Conservation (phyloP, 164 flowering plant genomes). For the Berberis vulgaris region DNA sequence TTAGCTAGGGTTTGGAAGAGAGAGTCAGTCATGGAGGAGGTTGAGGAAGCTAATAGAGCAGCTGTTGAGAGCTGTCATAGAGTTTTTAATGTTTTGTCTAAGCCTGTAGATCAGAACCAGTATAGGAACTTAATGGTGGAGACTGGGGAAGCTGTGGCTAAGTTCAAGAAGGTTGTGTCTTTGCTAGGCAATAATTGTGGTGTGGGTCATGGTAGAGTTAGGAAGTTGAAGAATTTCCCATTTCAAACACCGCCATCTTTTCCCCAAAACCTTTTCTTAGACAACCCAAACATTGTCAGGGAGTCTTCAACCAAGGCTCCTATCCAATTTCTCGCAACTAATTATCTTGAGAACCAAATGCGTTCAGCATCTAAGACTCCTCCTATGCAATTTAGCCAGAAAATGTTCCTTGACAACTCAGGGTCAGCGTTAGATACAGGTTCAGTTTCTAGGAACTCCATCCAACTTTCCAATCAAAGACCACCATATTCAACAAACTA, state of each 20-base stretch:
- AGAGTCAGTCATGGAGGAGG: slow-evolving; percentile 59
- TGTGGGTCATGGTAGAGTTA: slow-evolving; percentile 66
- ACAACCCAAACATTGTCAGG: slow-evolving; percentile 30
- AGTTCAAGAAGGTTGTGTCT: slow-evolving; percentile 70
- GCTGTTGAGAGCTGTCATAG: slow-evolving; percentile 86
- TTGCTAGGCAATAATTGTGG: slow-evolving; percentile 36
- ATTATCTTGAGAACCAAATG: slow-evolving; percentile 3
- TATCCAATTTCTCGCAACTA: background rate
- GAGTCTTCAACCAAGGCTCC: slow-evolving; percentile 9
- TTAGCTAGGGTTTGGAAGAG: slow-evolving; percentile 12
- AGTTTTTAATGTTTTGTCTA: slow-evolving; percentile 50
- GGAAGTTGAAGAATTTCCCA: slow-evolving; percentile 34
- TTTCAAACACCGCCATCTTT: slow-evolving; percentile 13
- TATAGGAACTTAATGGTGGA: slow-evolving; percentile 41
- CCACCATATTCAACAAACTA: slow-evolving; percentile 30
- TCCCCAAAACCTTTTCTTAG: slow-evolving; percentile 28
- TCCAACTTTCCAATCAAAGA: slow-evolving; percentile 35
- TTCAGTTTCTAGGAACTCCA: slow-evolving; percentile 38
- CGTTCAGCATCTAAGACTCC: slow-evolving; percentile 20
- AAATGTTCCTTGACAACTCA: slow-evolving; percentile 35
- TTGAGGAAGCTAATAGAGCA: slow-evolving; percentile 73
- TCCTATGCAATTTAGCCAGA: slow-evolving; percentile 16
- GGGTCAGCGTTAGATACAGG: slow-evolving; percentile 41
- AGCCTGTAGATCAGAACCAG: slow-evolving; percentile 53
- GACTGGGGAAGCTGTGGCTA: slow-evolving; percentile 54